A percentile compares a stretch with the other conserved stretches of the same genome.
phyloP scores from a whole-genome alignment of 2,329 filamentous ascomycete genomes.

The Trichoderma arundinaceum region DNA sequence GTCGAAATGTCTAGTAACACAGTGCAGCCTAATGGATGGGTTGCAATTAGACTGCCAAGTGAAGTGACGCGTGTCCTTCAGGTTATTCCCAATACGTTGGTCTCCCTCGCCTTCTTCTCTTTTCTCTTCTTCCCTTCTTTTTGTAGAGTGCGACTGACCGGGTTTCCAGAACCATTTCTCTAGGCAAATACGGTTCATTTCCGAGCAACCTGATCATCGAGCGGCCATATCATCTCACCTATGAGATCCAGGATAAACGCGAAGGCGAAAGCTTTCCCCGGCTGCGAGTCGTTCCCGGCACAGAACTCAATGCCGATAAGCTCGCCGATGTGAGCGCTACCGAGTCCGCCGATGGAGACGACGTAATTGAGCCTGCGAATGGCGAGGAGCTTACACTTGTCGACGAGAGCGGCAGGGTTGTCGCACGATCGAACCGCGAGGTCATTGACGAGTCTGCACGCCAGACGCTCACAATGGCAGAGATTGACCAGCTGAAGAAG shows the following conservation, averaged over 20 bases:
- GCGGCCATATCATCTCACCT: slow-evolving; percentile 90
- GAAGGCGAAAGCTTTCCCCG: slow-evolving; percentile 68
- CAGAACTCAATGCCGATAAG: slow-evolving; percentile 83
- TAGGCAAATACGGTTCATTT: slow-evolving; percentile 93
- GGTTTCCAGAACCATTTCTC: slow-evolving; percentile 72
- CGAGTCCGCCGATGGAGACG: slow-evolving; percentile 50
- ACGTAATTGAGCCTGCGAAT: slow-evolving; percentile 46
- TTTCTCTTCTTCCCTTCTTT: background rate
- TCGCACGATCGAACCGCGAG: slow-evolving; percentile 63
- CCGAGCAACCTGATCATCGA: slow-evolving; percentile 87
- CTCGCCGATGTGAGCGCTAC: slow-evolving; percentile 54
- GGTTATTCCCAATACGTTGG: slow-evolving; percentile 65
- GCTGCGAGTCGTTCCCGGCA: slow-evolving; percentile 77
- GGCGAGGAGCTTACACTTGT: slow-evolving; percentile 52
- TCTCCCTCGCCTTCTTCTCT: slow-evolving; percentile 17
- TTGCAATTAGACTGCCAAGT: slow-evolving; percentile 63
- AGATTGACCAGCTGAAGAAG: slow-evolving; percentile 75
- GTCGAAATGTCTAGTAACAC: slow-evolving; percentile 42
- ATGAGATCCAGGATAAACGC: slow-evolving; percentile 78
- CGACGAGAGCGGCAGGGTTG: slow-evolving; percentile 51
- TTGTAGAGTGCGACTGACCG: slow-evolving; percentile 36
- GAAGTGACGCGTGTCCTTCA: slow-evolving; percentile 63
- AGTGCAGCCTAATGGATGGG: slow-evolving; percentile 64
- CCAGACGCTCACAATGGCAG: slow-evolving; percentile 78
- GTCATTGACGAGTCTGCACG: slow-evolving; percentile 66